Evolutionary conservation across 108 stramenopile species (phyloP).

Genomic region (Asterionellopsis glacialis): DNA sequence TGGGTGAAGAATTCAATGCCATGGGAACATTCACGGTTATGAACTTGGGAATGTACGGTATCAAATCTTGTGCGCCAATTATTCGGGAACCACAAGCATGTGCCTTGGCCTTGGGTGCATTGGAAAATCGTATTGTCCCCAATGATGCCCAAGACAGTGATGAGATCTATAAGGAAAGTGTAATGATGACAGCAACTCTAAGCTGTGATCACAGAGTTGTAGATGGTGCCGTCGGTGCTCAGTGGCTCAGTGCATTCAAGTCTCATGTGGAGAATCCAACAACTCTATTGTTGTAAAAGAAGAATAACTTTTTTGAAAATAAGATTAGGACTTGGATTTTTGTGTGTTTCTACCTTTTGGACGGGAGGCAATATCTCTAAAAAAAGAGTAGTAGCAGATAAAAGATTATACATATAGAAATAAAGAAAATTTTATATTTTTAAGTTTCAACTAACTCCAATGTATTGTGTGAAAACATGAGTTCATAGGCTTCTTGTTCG

Average conservation of each 20-base stretch:
- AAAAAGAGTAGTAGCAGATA: too few relatives aligned
- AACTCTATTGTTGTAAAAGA: constrained; percentile 83
- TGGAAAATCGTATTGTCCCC: constrained; percentile 88
- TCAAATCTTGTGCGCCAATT: constrained; percentile 92
- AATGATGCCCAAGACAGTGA: constrained; percentile 74
- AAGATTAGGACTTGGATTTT: too few relatives aligned
- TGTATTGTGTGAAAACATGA: too few relatives aligned
- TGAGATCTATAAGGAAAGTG: constrained; percentile 76
- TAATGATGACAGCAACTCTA: constrained; percentile 93
- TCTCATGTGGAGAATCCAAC: constrained; percentile 86
- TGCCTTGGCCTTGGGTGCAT: constrained; percentile 91
- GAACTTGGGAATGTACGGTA: constrained; percentile 97
- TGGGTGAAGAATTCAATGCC: constrained; percentile 89
- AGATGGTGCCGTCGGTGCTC: constrained; percentile 97
- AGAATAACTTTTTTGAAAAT: not conserved
- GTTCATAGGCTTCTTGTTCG: constrained; percentile 11
- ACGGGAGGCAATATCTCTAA: too few relatives aligned
- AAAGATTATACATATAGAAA: too few relatives aligned
- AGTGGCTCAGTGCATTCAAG: constrained; percentile 94
- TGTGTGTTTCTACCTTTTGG: too few relatives aligned
- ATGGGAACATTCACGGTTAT: constrained; percentile 89
- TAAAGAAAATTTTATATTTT: too few relatives aligned
- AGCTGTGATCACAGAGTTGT: constrained; percentile 98
- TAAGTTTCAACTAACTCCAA: too few relatives aligned
- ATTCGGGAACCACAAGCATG: constrained; percentile 96